phyloP scores from a whole-genome alignment of 805 yeast genomes.

The Candida glaebosa region DNA sequence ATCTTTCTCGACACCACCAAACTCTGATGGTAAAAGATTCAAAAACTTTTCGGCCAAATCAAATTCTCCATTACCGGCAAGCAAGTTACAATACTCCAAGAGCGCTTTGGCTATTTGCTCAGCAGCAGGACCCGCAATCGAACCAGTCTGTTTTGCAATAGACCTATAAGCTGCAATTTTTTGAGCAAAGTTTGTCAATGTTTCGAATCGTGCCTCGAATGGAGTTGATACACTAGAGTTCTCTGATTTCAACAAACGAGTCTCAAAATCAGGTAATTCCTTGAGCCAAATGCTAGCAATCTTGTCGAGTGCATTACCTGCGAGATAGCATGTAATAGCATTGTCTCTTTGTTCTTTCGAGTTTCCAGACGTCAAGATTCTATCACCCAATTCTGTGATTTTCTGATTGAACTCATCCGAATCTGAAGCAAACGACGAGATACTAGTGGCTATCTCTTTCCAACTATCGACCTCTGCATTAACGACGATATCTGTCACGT shows the following conservation, averaged over 20 bases:
- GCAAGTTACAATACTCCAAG: slow-evolving; percentile 76
- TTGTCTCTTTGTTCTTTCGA: slow-evolving; percentile 53
- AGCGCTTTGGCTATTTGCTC: slow-evolving; percentile 56
- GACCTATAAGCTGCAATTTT: slow-evolving; percentile 75
- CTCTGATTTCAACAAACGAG: slow-evolving; percentile 44
- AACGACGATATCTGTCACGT: slow-evolving; percentile 66
- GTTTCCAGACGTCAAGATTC: slow-evolving; percentile 43
- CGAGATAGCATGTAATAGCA: slow-evolving; percentile 74
- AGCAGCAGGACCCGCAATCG: slow-evolving; percentile 40
- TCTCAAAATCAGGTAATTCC: slow-evolving; percentile 52
- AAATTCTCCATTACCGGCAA: slow-evolving; percentile 79
- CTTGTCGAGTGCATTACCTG: slow-evolving; percentile 77
- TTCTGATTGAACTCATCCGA: slow-evolving; percentile 49
- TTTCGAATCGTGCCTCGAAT: slow-evolving; percentile 79
- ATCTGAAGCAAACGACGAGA: slow-evolving; percentile 53
- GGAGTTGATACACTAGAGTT: slow-evolving; percentile 48
- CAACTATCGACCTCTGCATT: slow-evolving; percentile 78
- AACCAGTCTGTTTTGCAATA: slow-evolving; percentile 34
- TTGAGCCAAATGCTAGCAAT: slow-evolving; percentile 80
- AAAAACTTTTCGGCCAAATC: slow-evolving; percentile 75
- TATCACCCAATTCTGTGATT: slow-evolving; percentile 71
- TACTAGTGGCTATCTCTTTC: slow-evolving; percentile 75
- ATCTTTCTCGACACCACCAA: slow-evolving; percentile 72
- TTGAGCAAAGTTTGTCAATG: slow-evolving; percentile 78
- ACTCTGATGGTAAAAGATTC: slow-evolving; percentile 66